Base-by-base conservation (phyloP, 345 rosid species). In the Syzygium jambos region DNA sequence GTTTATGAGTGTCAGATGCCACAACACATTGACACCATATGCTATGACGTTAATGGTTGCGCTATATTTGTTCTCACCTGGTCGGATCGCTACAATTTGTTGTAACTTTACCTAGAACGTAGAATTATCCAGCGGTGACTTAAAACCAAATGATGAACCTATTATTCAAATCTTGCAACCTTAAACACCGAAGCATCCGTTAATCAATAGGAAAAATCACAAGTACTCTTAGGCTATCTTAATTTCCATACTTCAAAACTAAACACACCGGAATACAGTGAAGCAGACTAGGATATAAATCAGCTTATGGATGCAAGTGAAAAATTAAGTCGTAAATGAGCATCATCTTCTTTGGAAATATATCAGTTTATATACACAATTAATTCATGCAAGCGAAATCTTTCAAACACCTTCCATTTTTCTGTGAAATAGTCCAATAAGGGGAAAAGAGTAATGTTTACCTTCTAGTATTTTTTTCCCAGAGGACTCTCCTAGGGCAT, bases 1-100 rank as follows among this genome's bases (percentile, higher is more conserved):
- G 46, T 6, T 43, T 43, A 43, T 4, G 49, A 73, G 27, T 10
- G 23, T 22, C 6, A 34, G 13, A 17, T 73, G 3, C 0, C 80
- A 34, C 1, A 49, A 9, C 49, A 19, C 0, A 0, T 1, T 73
- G 0, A 73, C 49, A 4, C 12, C 0, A 19, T 22, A 38, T 49
- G 3, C 21, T 41, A 19, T 10, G 49, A 73, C 82, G 10, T 73
- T 38, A 19, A 9, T 73, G 21, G 25, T 19, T 38, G 49, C 27
- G 13, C 49, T 73, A 38, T 38, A 19, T 73, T n/a, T 73, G 49
- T 38, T 38, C 49, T 73, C 80, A 73, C 7, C 34, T 34, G 13
- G 46, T 10, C 0, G 12, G 43, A 3, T 8, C 9, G 6, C 25
- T 73, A 38, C 8, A 43, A 38, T 73, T 38, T 38, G 38, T 22